A percentile compares a stretch with the other conserved stretches of the same genome.
phyloP scores from a whole-genome alignment of 371 early-diverging fungal species.

The Actinomucor elegans region DNA sequence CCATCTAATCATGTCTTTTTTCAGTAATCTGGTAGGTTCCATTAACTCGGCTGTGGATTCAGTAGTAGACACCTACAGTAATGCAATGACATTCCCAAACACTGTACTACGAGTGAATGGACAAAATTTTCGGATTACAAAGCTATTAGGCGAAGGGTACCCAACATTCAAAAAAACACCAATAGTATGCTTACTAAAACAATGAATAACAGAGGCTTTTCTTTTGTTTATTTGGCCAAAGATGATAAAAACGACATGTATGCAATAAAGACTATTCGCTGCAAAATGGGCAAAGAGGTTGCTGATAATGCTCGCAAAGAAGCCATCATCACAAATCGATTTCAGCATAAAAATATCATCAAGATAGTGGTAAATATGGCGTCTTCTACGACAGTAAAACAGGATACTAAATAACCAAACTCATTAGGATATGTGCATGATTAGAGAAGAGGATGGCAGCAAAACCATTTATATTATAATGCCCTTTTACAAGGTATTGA shows the following conservation, averaged over 20 bases:
- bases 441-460: conserved; percentile 57
- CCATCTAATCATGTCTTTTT: conserved; percentile 22
- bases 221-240: conserved; percentile 71
- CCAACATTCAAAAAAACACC: not conserved
- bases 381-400: too few relatives aligned
- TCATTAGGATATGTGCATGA: conserved; percentile 62
- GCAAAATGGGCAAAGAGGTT: conserved; percentile 60
- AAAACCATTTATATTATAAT: conserved; percentile 68
- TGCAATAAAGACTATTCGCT: conserved; percentile 73
- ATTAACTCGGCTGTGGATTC: conserved; percentile 18
- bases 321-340: conserved; percentile 62
- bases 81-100: conserved; percentile 32
- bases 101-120: conserved; percentile 59
- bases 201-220: conserved; percentile 64
- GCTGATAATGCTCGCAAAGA: conserved; percentile 66
- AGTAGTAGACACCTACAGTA: conserved; percentile 9
- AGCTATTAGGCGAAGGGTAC: conserved; percentile 75
- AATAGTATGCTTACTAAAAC: not conserved
- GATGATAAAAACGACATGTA: conserved; percentile 55
- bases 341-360: conserved; percentile 71
- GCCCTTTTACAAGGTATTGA: conserved; percentile 59
- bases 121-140: conserved; percentile 58
- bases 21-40: conserved; percentile 14
- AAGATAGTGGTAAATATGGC: conserved; percentile 61
- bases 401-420: not conserved